phyloP scores from a whole-genome alignment of 2,329 filamentous ascomycete species.

The Aspergillus ruber region DNA sequence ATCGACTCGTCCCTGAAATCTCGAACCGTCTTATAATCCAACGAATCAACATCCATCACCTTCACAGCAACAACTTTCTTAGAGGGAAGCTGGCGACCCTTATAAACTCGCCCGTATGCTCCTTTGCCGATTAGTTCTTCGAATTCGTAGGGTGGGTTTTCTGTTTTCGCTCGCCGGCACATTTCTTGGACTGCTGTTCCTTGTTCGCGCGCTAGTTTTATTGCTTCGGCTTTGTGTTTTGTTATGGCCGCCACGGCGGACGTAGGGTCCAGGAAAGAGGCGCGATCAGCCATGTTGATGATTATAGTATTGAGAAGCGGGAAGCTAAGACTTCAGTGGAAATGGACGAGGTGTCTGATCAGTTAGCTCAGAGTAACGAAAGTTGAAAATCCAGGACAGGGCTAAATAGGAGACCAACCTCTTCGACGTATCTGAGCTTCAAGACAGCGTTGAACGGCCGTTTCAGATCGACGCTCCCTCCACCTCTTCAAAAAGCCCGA shows the following conservation, averaged over 20 bases:
- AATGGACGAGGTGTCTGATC: background rate
- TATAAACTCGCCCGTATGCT: slow-evolving; percentile 47
- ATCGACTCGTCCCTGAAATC: slow-evolving; percentile 45
- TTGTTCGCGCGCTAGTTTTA: slow-evolving; percentile 42
- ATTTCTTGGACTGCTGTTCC: slow-evolving; percentile 40
- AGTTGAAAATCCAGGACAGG: background rate
- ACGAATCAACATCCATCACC: slow-evolving; percentile 45
- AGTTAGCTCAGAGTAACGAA: background rate
- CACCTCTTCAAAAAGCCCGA: background rate
- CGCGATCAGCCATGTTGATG: slow-evolving; percentile 18
- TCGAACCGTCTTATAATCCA: slow-evolving; percentile 43
- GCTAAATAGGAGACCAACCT: background rate
- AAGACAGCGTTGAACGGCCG: background rate
- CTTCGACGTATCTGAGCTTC: background rate
- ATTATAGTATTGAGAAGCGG: background rate
- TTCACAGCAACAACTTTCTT: slow-evolving; percentile 45
- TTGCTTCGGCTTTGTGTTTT: slow-evolving; percentile 44
- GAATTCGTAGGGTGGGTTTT: slow-evolving; percentile 43
- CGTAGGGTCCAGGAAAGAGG: slow-evolving; percentile 35
- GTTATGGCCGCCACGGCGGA: slow-evolving; percentile 41
- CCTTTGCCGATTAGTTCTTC: slow-evolving; percentile 48
- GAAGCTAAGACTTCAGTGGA: background rate
- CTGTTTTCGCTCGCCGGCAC: slow-evolving; percentile 40
- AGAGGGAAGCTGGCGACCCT: slow-evolving; percentile 36
- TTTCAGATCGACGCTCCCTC: background rate